Evolutionary conservation across 495 filamentous ascomycete species (phyloP), one percentile per base, ranked within the genome.

Genomic region (Tuber magnatum): DNA sequence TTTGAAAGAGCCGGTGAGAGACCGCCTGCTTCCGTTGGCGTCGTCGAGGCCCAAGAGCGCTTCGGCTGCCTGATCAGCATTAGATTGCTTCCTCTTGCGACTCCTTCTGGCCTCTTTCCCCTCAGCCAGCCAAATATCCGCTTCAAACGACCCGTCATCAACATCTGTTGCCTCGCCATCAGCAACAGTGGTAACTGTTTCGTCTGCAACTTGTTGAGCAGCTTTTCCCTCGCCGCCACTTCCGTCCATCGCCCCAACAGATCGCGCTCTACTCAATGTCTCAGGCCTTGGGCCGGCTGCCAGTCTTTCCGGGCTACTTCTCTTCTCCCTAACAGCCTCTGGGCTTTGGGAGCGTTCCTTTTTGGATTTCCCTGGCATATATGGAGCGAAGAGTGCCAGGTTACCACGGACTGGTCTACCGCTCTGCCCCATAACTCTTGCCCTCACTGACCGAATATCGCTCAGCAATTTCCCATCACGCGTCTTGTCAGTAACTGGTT

Each of bases 361-460:
- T n/a, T 71, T 41, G 35, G 43, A 41, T 32, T 81, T 79, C 28
- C 61, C 76, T 14, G 80, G 78, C 76, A 82, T 77, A 61, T 82
- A 82, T 48, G 80, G 80, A 28, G 77, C 80, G 70, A 79, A 81
- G 65, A 82, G 32, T 40, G 80, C 75, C 44, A 82, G 73, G 42
- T 71, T 78, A n/a, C 74, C 78, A n/a, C 77, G 76, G 22, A 68
- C 69, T 18, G 69, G 61, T 72, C 75, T 82, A 16, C 69, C 72
- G 18, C 28, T 65, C 56, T 65, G 28, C n/a, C 71, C 71, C 73
- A 77, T 72, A 35, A 81, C 73, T 61, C 73, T 78, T 32, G 78
- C 81, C 44, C 81, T 72, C 51, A 82, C 74, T 35, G 78, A 83
- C n/a, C 79, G 76, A 74, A 83, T 83, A 40, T 83, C 81, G 40